Conservation (phyloP, 208 protist genomes). For the Angomonas ambiguus region DNA sequence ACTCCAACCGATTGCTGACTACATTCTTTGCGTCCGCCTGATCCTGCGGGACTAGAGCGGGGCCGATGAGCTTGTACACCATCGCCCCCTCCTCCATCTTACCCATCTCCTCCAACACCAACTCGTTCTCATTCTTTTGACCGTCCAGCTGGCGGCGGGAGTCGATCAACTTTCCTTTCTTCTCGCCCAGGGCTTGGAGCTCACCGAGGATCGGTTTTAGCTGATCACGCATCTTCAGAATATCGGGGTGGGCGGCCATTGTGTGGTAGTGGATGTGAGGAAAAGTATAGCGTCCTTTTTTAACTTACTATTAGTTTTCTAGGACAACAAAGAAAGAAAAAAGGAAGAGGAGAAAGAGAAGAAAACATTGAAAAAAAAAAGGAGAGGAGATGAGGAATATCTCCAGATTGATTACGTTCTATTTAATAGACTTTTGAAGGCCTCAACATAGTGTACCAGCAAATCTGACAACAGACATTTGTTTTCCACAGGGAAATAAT, state of each 20-base stretch:
- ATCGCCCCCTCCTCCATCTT: conserved; percentile 83
- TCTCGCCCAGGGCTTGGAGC: conserved; percentile 77
- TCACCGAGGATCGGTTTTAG: conserved; percentile 67
- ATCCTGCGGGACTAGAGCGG: conserved; percentile 91
- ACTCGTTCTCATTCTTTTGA: conserved; percentile 94
- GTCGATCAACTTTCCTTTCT: conserved; percentile 84
- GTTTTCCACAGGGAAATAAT: too few relatives aligned
- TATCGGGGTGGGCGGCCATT: conserved; percentile 70
- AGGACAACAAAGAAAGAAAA: background rate
- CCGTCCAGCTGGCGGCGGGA: conserved; percentile 83
- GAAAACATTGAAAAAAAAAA: background rate
- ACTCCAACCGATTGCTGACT: conserved; percentile 89
- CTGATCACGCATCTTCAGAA: conserved; percentile 74
- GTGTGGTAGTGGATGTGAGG: background rate
- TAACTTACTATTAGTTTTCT: background rate
- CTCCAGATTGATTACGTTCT: background rate
- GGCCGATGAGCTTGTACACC: conserved; percentile 95
- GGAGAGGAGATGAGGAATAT: background rate
- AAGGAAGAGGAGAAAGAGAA: conserved; percentile 3
- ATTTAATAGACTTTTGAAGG: too few relatives aligned
- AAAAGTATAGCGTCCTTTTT: conserved; percentile 1
- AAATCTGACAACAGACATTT: too few relatives aligned
- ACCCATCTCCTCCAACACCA: conserved; percentile 92
- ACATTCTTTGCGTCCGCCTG: conserved; percentile 89
- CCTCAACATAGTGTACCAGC: too few relatives aligned